Percentiles rank a stretch among this genome's conserved stretches.
phyloP scores from a whole-genome alignment of 1,139 yeast genomes.

The Saccharomyces hybrid region DNA sequence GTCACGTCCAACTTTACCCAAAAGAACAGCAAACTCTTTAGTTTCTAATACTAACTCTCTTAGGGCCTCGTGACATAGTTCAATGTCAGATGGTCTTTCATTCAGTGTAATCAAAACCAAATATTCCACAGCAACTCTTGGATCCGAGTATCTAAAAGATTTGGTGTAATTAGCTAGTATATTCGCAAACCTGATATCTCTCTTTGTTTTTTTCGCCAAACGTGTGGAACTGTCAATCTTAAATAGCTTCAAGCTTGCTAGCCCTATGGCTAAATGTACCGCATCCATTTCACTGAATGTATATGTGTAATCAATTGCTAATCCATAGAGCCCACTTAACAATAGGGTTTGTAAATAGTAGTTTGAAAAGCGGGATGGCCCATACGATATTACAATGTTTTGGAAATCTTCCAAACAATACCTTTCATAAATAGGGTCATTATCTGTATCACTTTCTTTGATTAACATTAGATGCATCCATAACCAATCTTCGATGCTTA shows the following conservation, averaged over 20 bases:
- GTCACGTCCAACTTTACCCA: slow-evolving; percentile 71
- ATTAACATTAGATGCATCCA: slow-evolving; percentile 85
- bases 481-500: slow-evolving; percentile 91
- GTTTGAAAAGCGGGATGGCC: slow-evolving; percentile 63
- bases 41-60: slow-evolving; percentile 81
- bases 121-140: slow-evolving; percentile 86
- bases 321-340: slow-evolving; percentile 72
- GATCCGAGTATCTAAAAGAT: slow-evolving; percentile 76
- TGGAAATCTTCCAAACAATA: slow-evolving; percentile 73
- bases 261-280: slow-evolving; percentile 83
- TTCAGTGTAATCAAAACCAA: slow-evolving; percentile 61
- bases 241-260: slow-evolving; percentile 67
- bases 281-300: slow-evolving; percentile 72
- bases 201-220: not conserved
- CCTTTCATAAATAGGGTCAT: slow-evolving; percentile 56
- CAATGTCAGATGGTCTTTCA: slow-evolving; percentile 40
- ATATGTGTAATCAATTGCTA: slow-evolving; percentile 67
- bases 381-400: slow-evolving; percentile 60
- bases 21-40: slow-evolving; percentile 68
- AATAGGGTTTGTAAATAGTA: slow-evolving; percentile 70
- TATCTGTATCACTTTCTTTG: slow-evolving; percentile 44
- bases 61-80: slow-evolving; percentile 68
- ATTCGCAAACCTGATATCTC: slow-evolving; percentile 35
- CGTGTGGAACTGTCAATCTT: slow-evolving; percentile 36
- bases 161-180: slow-evolving; percentile 66